A percentile compares a stretch with the other conserved stretches of the same genome.
Evolutionary conservation across 1,139 yeast species (phyloP).

Genomic region (Yamadazyma triangularis): DNA sequence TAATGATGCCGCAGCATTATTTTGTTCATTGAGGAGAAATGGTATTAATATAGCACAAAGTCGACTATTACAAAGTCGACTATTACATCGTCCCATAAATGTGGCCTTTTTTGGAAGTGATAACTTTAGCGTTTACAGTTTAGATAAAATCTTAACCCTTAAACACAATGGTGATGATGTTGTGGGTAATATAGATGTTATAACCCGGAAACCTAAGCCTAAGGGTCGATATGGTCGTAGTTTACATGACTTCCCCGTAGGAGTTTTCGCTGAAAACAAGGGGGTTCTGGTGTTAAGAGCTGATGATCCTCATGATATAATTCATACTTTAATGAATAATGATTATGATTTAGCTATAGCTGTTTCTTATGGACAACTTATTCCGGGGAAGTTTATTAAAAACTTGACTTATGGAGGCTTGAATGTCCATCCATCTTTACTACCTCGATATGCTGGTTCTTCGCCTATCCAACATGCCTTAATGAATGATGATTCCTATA

Average conservation of each 20-base stretch:
- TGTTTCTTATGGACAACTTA: conserved; percentile 81
- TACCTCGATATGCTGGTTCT: conserved; percentile 83
- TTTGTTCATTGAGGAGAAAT: no score
- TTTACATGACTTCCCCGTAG: conserved; percentile 54
- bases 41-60: no score
- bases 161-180: conserved; percentile 12
- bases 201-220: conserved; percentile 64
- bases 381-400: conserved; percentile 57
- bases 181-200: conserved; percentile 50
- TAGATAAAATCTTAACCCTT: conserved; percentile 41
- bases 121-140: conserved; percentile 59
- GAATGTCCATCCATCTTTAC: conserved; percentile 88
- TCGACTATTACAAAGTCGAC: no score
- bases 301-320: conserved; percentile 54
- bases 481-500: conserved; percentile 51
- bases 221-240: conserved; percentile 61
- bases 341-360: conserved; percentile 70
- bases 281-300: conserved; percentile 49
- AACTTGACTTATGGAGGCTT: conserved; percentile 60
- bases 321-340: conserved; percentile 15
- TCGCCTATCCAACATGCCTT: conserved; percentile 86
- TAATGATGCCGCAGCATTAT: no score
- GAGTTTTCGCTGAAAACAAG: conserved; percentile 29
- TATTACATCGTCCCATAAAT: no score
- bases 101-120: conserved; percentile 86